phyloP scores from a whole-genome alignment of 78 protist genomes.

The Speleostelium caveatum region DNA sequence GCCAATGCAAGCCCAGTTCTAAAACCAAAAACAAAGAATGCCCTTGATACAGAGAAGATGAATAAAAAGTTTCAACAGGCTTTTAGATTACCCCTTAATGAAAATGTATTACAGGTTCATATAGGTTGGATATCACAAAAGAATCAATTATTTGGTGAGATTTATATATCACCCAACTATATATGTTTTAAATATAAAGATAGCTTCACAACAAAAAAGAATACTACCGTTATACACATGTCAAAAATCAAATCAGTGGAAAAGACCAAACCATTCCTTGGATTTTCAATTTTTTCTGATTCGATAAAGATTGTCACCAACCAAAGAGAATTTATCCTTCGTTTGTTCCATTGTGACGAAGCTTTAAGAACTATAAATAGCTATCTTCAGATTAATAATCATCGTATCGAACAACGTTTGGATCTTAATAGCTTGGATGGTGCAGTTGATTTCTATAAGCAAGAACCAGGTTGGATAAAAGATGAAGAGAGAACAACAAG shows the following conservation, averaged over 20 bases:
- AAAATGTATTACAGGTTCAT: slow-evolving; percentile 46
- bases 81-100: slow-evolving; percentile 51
- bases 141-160: slow-evolving; percentile 14
- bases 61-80: slow-evolving; percentile 38
- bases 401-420: neutral
- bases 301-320: slow-evolving; percentile 12
- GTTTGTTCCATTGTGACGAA: slow-evolving; percentile 70
- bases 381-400: neutral
- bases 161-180: slow-evolving; percentile 57
- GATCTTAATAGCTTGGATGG: neutral
- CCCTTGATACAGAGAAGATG: slow-evolving; percentile 46
- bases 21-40: slow-evolving; percentile 46
- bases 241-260: slow-evolving; percentile 48
- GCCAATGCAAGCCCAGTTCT: slow-evolving; percentile 14
- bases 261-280: slow-evolving; percentile 63
- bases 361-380: slow-evolving; percentile 56
- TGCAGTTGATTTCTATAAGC: slow-evolving; percentile 7
- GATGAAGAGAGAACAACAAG: no score
- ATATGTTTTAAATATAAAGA: slow-evolving; percentile 59
- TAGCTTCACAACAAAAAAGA: slow-evolving; percentile 27
- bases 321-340: neutral
- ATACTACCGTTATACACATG: slow-evolving; percentile 52
- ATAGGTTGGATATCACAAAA: slow-evolving; percentile 51
- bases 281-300: slow-evolving; percentile 39
- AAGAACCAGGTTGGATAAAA: slow-evolving; percentile 26